Conservation (phyloP, 2,329 filamentous ascomycete species). For the Botrytis paeoniae region DNA sequence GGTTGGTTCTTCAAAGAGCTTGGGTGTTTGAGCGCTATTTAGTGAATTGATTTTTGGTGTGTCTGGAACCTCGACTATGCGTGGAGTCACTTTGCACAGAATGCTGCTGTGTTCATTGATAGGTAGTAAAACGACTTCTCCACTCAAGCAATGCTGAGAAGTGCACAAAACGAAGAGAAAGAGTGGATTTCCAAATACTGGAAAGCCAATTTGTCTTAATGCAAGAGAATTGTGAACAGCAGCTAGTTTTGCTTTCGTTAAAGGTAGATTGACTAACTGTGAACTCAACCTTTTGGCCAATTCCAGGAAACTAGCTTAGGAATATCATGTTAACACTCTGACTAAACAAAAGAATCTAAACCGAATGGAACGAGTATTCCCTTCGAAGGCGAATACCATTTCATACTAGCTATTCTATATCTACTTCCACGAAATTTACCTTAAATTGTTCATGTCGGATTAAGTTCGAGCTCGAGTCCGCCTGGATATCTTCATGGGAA, state of each 20-base stretch:
- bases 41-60: too few species aligned
- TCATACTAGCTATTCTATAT: neutral
- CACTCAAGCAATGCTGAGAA: neutral
- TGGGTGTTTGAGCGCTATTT: too few species aligned
- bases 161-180: neutral
- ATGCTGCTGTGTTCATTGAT: neutral
- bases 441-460: neutral
- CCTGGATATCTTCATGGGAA: conserved; percentile 7
- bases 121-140: neutral
- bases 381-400: neutral
- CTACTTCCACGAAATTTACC: neutral
- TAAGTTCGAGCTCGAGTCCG: neutral
- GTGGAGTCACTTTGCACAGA: too few species aligned
- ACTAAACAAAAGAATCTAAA: neutral
- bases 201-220: neutral
- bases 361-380: neutral
- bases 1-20: too few species aligned
- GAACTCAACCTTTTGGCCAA: neutral
- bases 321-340: neutral
- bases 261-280: neutral
- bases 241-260: neutral
- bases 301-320: neutral
- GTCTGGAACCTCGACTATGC: too few species aligned
- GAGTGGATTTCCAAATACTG: neutral
- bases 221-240: neutral